Evolutionary conservation across 2,329 filamentous ascomycete species (phyloP), one percentile per base, ranked within the genome.

Genomic region (Aspergillus jensenii): DNA sequence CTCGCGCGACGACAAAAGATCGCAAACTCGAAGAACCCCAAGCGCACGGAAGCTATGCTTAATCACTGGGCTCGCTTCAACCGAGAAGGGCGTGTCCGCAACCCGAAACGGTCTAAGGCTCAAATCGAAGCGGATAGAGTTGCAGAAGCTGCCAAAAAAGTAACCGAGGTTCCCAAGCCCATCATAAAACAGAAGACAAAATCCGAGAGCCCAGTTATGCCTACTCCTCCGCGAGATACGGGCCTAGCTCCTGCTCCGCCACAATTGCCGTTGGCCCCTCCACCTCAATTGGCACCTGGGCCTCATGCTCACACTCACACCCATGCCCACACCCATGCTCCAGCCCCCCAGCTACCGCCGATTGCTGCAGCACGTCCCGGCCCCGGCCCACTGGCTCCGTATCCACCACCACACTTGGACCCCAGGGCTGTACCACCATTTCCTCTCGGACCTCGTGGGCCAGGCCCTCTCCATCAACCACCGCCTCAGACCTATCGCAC

Each of bases 51-150:
- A 61, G 76, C 76, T 44, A 78, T 78, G 76, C 69, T 78, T 25
- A 74, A 77, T 58, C 76, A 78, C 61, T 78, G 76, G 76, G 73
- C 69, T 19, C 73, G 75, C 23, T 78, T 78, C 66, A 77, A 77
- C 54, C 66, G 68, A 12, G 75, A 76, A 63, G 76, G 76, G 31
- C 72, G 75, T n/a, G 75, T 72, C 19, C 71, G 76, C 35, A 77
- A 77, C 52, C 76, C 76, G 31, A 78, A 78, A 61, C 72, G 76
- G 7, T 76, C 76, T 33, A 78, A 77, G 60, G 75, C 74, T 9
- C 74, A 78, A 60, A 77, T 78, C 25, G 76, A 77, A 65, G 71
- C 73, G n/a, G 75, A 75, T 56, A 71, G 68, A 33, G 67, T 64
- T 33, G 69, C 63, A 35, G 71, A 74, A 17, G 70, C 67, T 7